Percentiles rank a stretch among this genome's conserved stretches.
Conservation (phyloP, 2,329 filamentous ascomycete genomes). For the Claviceps pazoutovae region DNA sequence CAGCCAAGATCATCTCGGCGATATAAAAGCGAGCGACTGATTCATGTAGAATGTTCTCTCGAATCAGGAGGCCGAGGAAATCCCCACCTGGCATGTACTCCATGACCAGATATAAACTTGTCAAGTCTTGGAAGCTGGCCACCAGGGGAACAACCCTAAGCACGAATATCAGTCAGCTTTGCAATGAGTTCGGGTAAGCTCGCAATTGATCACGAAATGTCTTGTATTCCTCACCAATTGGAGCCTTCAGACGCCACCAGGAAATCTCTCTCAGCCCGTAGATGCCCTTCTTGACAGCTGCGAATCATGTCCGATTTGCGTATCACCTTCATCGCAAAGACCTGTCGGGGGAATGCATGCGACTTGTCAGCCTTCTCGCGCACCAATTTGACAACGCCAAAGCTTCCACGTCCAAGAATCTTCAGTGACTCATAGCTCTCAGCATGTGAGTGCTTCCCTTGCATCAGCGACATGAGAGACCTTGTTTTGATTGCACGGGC, state of each 20-base stretch:
- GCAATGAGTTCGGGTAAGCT: no score
- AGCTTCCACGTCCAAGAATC: conserved; percentile 82
- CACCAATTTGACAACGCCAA: conserved; percentile 81
- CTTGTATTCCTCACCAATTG: conserved; percentile 41
- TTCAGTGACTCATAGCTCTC: conserved; percentile 61
- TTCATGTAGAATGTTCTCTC: conserved; percentile 73
- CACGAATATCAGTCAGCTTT: neutral
- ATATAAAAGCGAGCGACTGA: conserved; percentile 71
- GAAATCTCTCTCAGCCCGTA: conserved; percentile 84
- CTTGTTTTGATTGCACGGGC: conserved; percentile 45
- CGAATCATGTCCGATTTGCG: conserved; percentile 85
- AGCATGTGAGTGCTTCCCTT: conserved; percentile 7
- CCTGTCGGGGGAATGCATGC: conserved; percentile 27
- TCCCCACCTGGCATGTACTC: conserved; percentile 97
- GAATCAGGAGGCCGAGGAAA: conserved; percentile 74
- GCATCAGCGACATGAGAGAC: conserved; percentile 5
- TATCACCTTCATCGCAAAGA: conserved; percentile 96
- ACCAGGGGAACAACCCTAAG: conserved; percentile 71
- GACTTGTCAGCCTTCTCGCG: conserved; percentile 40
- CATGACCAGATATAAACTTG: conserved; percentile 86
- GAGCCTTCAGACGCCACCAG: conserved; percentile 81
- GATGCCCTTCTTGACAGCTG: conserved; percentile 81
- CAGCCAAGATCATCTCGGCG: conserved; percentile 89
- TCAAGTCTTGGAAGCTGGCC: conserved; percentile 74
- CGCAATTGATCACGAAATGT: neutral